Conservation (phyloP, 176 grass and related monocot genomes). For the Carex littledalei region DNA sequence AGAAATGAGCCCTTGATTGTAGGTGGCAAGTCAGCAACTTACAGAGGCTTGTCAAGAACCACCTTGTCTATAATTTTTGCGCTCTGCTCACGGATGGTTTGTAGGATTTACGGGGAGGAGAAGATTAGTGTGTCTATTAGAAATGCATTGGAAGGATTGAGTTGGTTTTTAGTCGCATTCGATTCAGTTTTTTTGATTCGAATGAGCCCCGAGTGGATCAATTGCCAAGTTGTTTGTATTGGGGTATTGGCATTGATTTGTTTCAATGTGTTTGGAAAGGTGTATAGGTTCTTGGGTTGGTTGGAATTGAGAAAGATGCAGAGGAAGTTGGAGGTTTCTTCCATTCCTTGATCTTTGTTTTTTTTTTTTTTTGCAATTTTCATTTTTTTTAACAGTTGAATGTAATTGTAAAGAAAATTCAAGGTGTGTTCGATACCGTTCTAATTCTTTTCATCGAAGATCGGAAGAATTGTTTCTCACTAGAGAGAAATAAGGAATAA, state of each 20-base stretch:
- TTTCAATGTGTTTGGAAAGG: conserved; percentile 69
- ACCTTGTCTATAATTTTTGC: conserved; percentile 71
- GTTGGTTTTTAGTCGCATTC: conserved; percentile 62
- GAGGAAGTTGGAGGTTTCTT: conserved; percentile 34
- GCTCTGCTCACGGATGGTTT: conserved; percentile 83
- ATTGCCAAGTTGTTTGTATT: conserved; percentile 38
- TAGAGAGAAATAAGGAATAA: neutral
- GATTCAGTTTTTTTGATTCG: conserved; percentile 61
- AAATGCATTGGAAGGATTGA: conserved; percentile 47
- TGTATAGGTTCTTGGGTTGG: conserved; percentile 79
- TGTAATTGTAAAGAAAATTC: conserved; percentile 28
- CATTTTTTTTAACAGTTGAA: conserved; percentile 15
- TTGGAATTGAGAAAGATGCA: conserved; percentile 56
- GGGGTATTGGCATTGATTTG: conserved; percentile 45
- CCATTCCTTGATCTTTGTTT: conserved; percentile 19
- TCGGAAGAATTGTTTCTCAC: neutral
- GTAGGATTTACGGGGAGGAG: conserved; percentile 81
- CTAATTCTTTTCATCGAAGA: neutral
- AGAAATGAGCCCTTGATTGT: conserved; percentile 60
- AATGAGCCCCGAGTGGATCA: conserved; percentile 37
- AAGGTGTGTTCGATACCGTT: conserved; percentile 10
- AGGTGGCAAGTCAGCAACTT: conserved; percentile 44
- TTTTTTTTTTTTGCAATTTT: neutral
- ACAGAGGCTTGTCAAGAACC: conserved; percentile 79
- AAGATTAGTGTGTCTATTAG: conserved; percentile 51